Evolutionary conservation across 345 rosid species (phyloP).

Genomic region (Arabidopsis thaliana): TAIR10.1 NC_003070.9:29510501-29511000

Average conservation of each 20-base stretch:
- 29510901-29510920: too few relatives aligned
- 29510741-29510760: background rate
- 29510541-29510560: constrained; percentile 78
- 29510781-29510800: constrained; percentile 3
- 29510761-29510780: constrained; percentile 32
- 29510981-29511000: too few relatives aligned
- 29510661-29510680: constrained; percentile 69
- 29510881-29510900: too few relatives aligned
- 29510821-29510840: constrained; percentile 5
- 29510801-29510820: background rate
- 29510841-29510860: background rate
- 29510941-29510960: background rate
- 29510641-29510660: constrained; percentile 89
- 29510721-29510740: background rate
- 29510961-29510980: background rate
- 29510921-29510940: too few relatives aligned
- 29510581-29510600: constrained; percentile 59
- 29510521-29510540: constrained; percentile 57
- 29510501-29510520: constrained; percentile 65
- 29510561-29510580: constrained; percentile 61
- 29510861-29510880: too few relatives aligned
- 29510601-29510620: constrained; percentile 63
- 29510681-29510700: background rate
- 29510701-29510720: constrained; percentile 32
- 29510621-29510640: constrained; percentile 71